These are phyloP conservation scores for Polytrichum commune DNA, from an alignment of 225 moss, liverwort and hornwort genomes.

Conservation along the genomic window DNA sequence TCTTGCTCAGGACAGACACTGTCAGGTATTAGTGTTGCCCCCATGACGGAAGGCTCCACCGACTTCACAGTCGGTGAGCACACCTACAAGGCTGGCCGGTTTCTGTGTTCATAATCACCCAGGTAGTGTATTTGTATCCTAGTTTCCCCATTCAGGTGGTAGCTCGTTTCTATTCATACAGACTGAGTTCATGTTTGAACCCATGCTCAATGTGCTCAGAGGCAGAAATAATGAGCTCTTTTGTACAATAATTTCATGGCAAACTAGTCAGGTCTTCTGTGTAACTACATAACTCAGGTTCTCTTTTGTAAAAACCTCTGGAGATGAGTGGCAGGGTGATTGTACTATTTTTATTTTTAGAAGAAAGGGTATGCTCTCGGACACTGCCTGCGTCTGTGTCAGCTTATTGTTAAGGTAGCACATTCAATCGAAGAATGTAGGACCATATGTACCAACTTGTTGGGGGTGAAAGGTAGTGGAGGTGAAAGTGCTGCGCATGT, in stretches of 20 bases:
- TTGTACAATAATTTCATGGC: conserved; percentile 4
- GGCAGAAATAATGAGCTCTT: conserved; percentile 26
- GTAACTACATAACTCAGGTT: not conserved
- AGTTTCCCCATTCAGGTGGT: conserved; percentile 22
- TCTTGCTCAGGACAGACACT: conserved; percentile 45
- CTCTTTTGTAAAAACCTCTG: not conserved
- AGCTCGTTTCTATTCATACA: conserved; percentile 15
- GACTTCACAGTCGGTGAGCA: conserved; percentile 53
- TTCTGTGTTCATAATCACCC: conserved; percentile 49
- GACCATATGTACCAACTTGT: no score
- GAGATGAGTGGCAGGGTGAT: not conserved
- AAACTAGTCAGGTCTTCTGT: not conserved
- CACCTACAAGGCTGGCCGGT: conserved; percentile 41
- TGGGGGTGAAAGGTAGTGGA: no score
- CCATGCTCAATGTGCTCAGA: not conserved
- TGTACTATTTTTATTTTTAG: not conserved
- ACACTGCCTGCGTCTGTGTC: no score
- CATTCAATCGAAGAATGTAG: no score
- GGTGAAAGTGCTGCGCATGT: no score
- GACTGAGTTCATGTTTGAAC: not conserved
- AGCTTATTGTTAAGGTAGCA: no score
- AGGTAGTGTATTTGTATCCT: conserved; percentile 20
- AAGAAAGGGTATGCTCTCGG: no score
- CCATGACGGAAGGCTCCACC: conserved; percentile 31
- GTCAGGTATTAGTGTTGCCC: conserved; percentile 47